Evolutionary conservation across 306 rosid species (phyloP), one percentile per base, ranked within the genome.

Genomic region (Castanospermum australe): DNA sequence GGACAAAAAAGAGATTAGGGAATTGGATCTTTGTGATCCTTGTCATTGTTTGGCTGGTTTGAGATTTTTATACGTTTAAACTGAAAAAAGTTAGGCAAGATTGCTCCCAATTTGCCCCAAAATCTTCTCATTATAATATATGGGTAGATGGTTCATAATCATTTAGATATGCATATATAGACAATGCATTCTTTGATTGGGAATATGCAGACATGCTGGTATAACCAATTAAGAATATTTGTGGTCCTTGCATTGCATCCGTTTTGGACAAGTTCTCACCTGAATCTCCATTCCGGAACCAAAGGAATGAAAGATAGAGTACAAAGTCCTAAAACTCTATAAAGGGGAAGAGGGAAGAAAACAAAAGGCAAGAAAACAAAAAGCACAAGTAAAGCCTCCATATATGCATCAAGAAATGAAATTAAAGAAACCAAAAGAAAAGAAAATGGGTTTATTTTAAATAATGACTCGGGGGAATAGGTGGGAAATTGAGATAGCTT

Each of bases 401-500:
- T 28, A 39, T 32, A 66, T 47, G 60, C 35, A 66, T 62, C 75
- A 78, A 76, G 65, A 83, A 81, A 54, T 14, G 54, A 21, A 73
- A 59, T 13, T 45, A 35, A 55, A 55, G 76, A 70, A 45, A 66
- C n/a, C n/a, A n/a, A n/a, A 82, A 79, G 57, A 50, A 64, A 69
- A 69, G 82, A 84, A 84, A n/a, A n/a, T 70, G 30, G 76, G 63
- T 56, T 82, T 18, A 39, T 75, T 85, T 85, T 36, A 56, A 75
- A 72, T 14, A 79, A 47, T 42, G 68, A 59, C 54, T 64, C 76
- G 78, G 61, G 67, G 63, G 81, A 81, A 83, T 73, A 77, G 93
- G 96, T 90, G 97, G 94, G 97, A 94, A 92, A 86, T 87, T 84
- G 83, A 73, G 48, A 86, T 79, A 73, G 77, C 95, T 86, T 92